Percentiles rank a stretch among this genome's conserved stretches.
Conservation (phyloP, 148 eudicot genomes). For the Arbutus unedo region DNA sequence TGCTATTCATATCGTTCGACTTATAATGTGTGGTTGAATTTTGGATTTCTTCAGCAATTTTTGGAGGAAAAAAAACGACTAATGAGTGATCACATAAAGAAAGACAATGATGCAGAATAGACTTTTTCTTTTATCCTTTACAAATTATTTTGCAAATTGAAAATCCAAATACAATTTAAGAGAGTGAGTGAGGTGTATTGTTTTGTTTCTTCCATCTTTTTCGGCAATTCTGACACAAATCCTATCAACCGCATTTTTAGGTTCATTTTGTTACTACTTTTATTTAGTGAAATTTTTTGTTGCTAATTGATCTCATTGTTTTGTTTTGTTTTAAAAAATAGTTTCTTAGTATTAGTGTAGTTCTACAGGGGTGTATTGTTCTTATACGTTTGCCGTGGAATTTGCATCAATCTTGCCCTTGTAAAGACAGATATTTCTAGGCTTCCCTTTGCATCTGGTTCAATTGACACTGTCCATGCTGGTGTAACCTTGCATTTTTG, state of each 20-base stretch:
- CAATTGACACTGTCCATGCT: no score
- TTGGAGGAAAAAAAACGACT: neutral
- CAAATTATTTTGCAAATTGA: neutral
- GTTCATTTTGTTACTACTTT: no score
- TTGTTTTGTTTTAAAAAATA: neutral
- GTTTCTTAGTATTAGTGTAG: neutral
- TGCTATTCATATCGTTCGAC: neutral
- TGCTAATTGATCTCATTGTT: neutral
- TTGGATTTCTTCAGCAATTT: neutral
- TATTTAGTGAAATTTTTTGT: neutral
- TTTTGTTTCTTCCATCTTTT: no score
- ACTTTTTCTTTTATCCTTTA: neutral
- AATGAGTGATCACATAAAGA: neutral
- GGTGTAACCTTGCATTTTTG: no score
- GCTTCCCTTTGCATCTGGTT: no score
- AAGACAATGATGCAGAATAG: neutral
- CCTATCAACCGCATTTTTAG: no score
- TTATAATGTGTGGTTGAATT: neutral
- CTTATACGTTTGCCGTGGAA: no score
- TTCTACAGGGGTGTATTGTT: neutral
- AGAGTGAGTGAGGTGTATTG: neutral
- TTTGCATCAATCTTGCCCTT: no score
- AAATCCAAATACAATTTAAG: neutral
- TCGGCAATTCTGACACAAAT: no score
- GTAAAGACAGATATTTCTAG: no score